A percentile compares a stretch with the other conserved stretches of the same genome.
phyloP scores from a whole-genome alignment of 2,329 filamentous ascomycete genomes.

The Neopestalotiopsis sp. region DNA sequence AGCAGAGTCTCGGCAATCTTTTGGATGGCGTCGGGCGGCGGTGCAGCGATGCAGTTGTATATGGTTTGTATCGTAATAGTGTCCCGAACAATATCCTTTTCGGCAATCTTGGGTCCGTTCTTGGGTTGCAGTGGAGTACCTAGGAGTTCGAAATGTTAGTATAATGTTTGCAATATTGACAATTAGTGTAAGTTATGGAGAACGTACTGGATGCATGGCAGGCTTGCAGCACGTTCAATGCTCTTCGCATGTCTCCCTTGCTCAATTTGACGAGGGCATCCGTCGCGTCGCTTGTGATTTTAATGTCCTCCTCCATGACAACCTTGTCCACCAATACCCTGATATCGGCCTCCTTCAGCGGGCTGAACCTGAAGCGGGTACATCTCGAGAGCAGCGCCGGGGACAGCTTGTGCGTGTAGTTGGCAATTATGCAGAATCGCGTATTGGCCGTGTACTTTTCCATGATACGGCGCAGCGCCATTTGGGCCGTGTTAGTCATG shows the following conservation, averaged over 20 bases:
- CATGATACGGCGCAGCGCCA: slow-evolving; percentile 97
- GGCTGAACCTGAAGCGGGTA: slow-evolving; percentile 93
- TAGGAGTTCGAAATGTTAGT: slow-evolving; percentile 35
- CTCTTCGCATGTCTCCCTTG: slow-evolving; percentile 95
- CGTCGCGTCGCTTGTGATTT: slow-evolving; percentile 80
- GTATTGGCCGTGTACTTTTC: slow-evolving; percentile 99
- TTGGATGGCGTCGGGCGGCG: slow-evolving; percentile 85
- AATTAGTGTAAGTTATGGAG: background rate
- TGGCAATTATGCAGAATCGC: slow-evolving; percentile 96
- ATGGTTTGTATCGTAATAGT: slow-evolving; percentile 88
- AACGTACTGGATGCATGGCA: slow-evolving; percentile 88
- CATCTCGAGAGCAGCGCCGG: slow-evolving; percentile 91
- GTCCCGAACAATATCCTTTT: slow-evolving; percentile 75
- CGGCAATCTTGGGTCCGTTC: slow-evolving; percentile 62
- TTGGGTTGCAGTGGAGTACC: slow-evolving; percentile 71
- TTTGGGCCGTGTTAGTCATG: slow-evolving; percentile 98
- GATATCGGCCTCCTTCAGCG: slow-evolving; percentile 88
- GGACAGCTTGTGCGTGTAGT: slow-evolving; percentile 97
- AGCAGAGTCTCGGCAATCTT: slow-evolving; percentile 86
- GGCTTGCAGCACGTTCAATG: slow-evolving; percentile 93
- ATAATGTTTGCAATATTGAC: background rate
- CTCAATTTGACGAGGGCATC: slow-evolving; percentile 86
- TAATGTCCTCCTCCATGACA: slow-evolving; percentile 83
- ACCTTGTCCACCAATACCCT: slow-evolving; percentile 86
- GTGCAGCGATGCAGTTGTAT: slow-evolving; percentile 96